Evolutionary conservation across 106 monocot species (phyloP).

Genomic region (Posidonia australis): DNA sequence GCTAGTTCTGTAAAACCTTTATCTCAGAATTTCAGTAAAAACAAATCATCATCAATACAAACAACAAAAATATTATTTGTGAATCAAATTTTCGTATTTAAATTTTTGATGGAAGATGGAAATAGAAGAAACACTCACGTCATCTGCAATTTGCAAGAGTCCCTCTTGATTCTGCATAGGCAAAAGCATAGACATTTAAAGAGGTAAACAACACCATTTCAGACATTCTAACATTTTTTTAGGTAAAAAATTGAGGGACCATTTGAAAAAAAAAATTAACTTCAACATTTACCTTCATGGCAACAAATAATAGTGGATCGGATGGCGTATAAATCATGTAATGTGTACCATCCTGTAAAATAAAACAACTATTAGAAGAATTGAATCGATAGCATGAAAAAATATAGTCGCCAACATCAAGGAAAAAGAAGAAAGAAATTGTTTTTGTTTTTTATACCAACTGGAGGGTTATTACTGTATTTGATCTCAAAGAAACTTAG

Average conservation of each 20-base stretch:
- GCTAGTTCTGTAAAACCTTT: too few species aligned
- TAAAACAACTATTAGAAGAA: conserved; percentile 2
- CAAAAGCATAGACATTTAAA: not conserved
- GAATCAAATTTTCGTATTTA: not conserved
- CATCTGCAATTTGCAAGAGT: conserved; percentile 69
- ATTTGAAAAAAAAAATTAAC: not conserved
- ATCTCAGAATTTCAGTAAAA: too few species aligned
- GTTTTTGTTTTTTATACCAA: not conserved
- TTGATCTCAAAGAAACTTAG: too few species aligned
- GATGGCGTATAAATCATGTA: conserved; percentile 98
- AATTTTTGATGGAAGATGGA: not conserved
- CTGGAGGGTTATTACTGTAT: not conserved
- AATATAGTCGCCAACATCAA: not conserved
- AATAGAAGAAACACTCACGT: conserved; percentile 43
- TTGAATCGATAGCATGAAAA: not conserved
- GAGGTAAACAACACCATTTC: not conserved
- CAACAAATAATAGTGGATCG: conserved; percentile 90
- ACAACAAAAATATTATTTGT: too few species aligned
- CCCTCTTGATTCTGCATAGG: conserved; percentile 64
- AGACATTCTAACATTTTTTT: not conserved
- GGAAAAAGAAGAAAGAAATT: not conserved
- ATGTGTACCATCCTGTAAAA: conserved; percentile 76
- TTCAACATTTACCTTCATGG: conserved; percentile 52
- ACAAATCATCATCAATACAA: too few species aligned
- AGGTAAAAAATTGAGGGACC: not conserved